Base-by-base conservation (phyloP, 352 stramenopile genomes). In the Phytophthora lateralis region DNA sequence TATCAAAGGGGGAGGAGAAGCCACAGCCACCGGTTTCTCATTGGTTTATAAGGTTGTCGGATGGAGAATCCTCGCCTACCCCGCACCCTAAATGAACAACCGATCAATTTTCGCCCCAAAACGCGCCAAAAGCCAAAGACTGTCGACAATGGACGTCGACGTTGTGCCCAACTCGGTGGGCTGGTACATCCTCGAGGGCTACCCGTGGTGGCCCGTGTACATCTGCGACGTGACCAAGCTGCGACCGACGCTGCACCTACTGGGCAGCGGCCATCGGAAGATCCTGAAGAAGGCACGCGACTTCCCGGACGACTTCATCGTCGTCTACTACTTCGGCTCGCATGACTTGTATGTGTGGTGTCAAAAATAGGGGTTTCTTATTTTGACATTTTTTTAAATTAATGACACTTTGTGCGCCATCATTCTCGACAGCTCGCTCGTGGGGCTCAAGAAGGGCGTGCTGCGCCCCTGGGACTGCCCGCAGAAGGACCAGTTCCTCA, bases 281-380 rank as follows among this genome's bases (percentile, higher is more conserved):
- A 90, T 93, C 46, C 64, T 91, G 34, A 85, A 81, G 60, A 91
- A 93, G 61, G 81, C 84, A 47, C 71, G 78, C 7, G 77, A 91
- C 58, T 92, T 91, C 58, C 80, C 80, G 2, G 66, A 78, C 12
- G 71, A 93, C 63, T 95, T 76, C 56, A 78, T 73, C 17, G 53
- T 95, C 51, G 86, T 95, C 10, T 95, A 95, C 53, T 95, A 88
- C 71, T 95, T 95, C 53, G 84, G 84, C 48, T 91, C 79, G 20
- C 74, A 91, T 34, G 63, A 90, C 51, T 95, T 95, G 85, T 95
- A 24, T 3, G 89, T 67, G 80, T 73, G 6, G 54, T 60, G n/a
- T 56, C 34, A 21, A 48, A 17, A 50, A 30, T 14, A 15, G 30
- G 29, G 1, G n/a, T 20, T 21, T 43, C n/a, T 44, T 44, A 21